Conservation (phyloP, 2,329 filamentous ascomycete genomes). For the Lizonia empirigonia region DNA sequence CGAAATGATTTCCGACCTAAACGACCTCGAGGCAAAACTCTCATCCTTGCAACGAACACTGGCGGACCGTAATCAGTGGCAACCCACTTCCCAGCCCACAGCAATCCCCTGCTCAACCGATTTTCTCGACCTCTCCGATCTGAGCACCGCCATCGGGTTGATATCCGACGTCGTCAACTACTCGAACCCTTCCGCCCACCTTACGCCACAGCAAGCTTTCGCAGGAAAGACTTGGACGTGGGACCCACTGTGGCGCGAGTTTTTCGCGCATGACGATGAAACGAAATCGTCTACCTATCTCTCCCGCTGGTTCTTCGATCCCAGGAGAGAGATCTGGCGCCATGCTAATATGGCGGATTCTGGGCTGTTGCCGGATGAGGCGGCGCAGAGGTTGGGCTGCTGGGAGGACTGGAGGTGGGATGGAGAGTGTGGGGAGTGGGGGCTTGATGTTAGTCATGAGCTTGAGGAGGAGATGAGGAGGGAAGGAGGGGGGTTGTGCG, state of each 20-base stretch:
- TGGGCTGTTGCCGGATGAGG: conserved; percentile 8
- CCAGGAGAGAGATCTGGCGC: not conserved
- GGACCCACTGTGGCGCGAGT: conserved; percentile 14
- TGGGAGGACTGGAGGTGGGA: conserved; percentile 15
- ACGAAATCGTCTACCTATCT: not conserved
- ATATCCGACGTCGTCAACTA: conserved; percentile 2
- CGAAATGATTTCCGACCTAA: not conserved
- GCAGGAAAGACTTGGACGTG: not conserved
- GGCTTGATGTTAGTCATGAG: conserved; percentile 10
- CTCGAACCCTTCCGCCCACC: not conserved
- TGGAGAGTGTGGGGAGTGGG: conserved; percentile 9
- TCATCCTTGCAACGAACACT: not conserved
- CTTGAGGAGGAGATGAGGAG: not conserved
- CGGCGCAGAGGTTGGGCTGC: conserved; percentile 2
- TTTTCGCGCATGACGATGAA: not conserved
- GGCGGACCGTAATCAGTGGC: conserved; percentile 1
- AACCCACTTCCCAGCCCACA: not conserved
- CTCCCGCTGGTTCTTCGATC: conserved; percentile 9
- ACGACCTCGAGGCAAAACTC: not conserved
- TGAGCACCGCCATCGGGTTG: conserved; percentile 1
- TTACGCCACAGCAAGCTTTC: conserved; percentile 3
- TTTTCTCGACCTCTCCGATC: conserved; percentile 11
- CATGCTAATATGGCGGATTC: conserved; percentile 12
- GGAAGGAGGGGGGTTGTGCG: not conserved
- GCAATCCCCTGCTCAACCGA: conserved; percentile 8